A percentile compares a stretch with the other conserved stretches of the same genome.
These are phyloP conservation scores for Akanthomyces muscarius DNA, from an alignment of 2,329 filamentous ascomycete genomes.

Conservation along the genomic window DNA sequence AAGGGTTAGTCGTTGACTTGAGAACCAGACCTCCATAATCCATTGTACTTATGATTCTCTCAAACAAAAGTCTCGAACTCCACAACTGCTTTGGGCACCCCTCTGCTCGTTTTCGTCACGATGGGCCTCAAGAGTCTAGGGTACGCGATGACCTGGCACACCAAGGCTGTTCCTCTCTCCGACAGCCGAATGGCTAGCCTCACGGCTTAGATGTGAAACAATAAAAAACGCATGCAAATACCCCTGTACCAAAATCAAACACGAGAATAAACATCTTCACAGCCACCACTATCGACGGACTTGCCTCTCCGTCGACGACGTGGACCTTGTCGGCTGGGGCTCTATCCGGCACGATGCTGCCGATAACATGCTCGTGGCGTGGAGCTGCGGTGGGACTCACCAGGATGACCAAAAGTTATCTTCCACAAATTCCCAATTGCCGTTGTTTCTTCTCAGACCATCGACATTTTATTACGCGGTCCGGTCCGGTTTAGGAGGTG, in stretches of 20 bases:
- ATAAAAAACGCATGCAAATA: background rate
- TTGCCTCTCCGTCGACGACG: background rate
- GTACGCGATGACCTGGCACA: too few relatives aligned
- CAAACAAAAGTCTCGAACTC: too few relatives aligned
- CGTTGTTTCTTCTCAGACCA: background rate
- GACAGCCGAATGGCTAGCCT: too few relatives aligned
- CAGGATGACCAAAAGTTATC: background rate
- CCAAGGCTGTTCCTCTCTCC: too few relatives aligned
- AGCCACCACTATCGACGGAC: background rate
- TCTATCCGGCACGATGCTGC: constrained; percentile 3
- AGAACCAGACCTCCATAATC: too few relatives aligned
- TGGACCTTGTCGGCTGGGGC: background rate
- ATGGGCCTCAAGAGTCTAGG: too few relatives aligned
- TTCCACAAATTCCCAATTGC: background rate
- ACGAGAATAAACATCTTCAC: background rate
- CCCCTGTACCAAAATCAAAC: background rate
- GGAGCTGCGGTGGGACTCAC: background rate
- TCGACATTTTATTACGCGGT: background rate
- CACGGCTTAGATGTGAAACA: background rate
- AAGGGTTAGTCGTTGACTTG: too few relatives aligned
- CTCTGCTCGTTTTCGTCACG: too few relatives aligned
- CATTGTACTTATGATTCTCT: too few relatives aligned
- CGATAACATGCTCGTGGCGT: background rate
- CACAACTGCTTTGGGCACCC: too few relatives aligned
- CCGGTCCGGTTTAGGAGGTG: background rate